Base-by-base conservation (phyloP, 768 basidiomycete genomes). In the Phanerodontia chrysosporium region DNA sequence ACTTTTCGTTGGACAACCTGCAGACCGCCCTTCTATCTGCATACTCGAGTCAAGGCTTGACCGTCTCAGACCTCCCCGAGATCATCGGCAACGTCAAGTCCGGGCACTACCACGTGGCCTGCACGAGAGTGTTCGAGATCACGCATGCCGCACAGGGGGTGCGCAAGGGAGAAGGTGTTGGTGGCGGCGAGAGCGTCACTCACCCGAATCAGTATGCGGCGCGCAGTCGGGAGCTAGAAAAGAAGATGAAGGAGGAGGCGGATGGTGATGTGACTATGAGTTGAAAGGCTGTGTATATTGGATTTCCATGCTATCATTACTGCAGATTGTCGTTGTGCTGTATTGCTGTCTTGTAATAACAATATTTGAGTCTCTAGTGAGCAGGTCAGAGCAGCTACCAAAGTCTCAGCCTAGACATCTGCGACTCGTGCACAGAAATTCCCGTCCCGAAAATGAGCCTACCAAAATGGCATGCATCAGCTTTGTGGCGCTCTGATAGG, bases 41-140 rank as follows among this genome's bases (percentile, higher is more conserved):
- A 58, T 87, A 92, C 72, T 82, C 83, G 16, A 75, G 78, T 5
- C 81, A 81, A 60, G 87, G 89, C 16, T 76, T 93, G 30, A 81
- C 81, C 5, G 74, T 82, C 5, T 72, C 77, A 0, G 92, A 98
- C 67, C 73, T 96, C 60, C 82, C 84, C 14, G 97, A 98, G 70
- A 83, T 98, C 59, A 82, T 92, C 78, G 78, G 78, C 49, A 83
- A 80, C 2, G 91, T 96, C 51, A 92, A 91, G 68, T 78, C 78
- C 18, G 77, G 80, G 2, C 94, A 96, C 70, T 96, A 86, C 71
- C 96, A 99, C 70, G 89, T 98, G 46, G 96, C 95, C 7, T 99
- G 97, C 74, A 98, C 97, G 9, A 82, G 95, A 24, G 93, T 98
- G 22, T 99, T 94, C 72, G 97, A 99, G 75, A 80, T 97, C 28